Evolutionary conservation across 257 asterid genomes (phyloP), one percentile per base, ranked within the genome.

Genomic region (Eustoma russellianum): DNA sequence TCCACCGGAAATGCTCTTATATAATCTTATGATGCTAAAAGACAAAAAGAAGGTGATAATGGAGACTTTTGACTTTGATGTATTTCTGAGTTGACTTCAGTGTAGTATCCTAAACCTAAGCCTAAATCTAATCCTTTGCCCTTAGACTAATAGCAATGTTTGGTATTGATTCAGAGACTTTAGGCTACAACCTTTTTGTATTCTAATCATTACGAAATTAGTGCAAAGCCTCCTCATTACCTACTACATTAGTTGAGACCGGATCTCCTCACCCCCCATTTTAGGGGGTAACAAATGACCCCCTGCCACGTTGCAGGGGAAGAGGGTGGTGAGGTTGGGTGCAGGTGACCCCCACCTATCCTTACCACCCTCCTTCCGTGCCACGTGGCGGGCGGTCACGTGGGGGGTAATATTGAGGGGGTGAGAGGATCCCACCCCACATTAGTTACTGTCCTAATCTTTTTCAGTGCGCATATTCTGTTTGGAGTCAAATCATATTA

Each of bases 151-250:
- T 44, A 34, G 54, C 46, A 38, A 61, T 18, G 15, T 16, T 11
- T 33, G n/a, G 13, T 16, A 19, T 54, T 17, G 53, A 47, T 18
- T 40, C 9, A 50, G 64, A 52, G 66, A 49, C 17, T 17, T 38
- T 55, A 34, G 52, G 66, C 33, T 56, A 46, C 60, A 58, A 34
- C 35, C 48, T 46, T 54, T 41, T 41, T 53, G 41, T n/a, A 40
- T 13, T 40, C 59, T 57, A 61, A 71, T 78, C 58, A 78, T 74
- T 66, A 13, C 40, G 49, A 50, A 68, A 69, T 75, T 60, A 79
- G 79, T 79, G 77, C 57, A 55, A 30, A 48, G 46, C 66, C 67
- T 62, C 70, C 74, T 77, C 78, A 74, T 74, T 65, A 71, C 71
- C 76, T 48, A 74, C 73, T 44, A 56, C 55, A 44, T 60, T 55